phyloP scores from a whole-genome alignment of 805 yeast species.

The Allodekkera sacchari region DNA sequence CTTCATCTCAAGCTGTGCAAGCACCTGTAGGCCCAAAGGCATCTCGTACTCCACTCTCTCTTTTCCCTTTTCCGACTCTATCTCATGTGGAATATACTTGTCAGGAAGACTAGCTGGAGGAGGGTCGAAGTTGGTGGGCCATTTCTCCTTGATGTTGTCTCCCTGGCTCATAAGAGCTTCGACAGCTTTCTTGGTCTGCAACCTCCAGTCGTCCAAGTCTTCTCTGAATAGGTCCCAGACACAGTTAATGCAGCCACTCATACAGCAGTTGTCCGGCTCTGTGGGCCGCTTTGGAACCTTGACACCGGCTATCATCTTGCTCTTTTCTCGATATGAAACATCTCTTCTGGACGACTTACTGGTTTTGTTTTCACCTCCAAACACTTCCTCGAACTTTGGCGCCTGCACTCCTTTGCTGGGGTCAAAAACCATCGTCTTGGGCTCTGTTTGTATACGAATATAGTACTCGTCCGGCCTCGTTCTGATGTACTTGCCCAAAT shows the following conservation, averaged over 20 bases:
- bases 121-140: constrained; percentile 64
- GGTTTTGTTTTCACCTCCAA: constrained; percentile 23
- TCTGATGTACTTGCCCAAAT: constrained; percentile 2
- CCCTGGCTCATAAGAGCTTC: constrained; percentile 27
- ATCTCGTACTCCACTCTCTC: constrained; percentile 44
- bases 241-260: constrained; percentile 95
- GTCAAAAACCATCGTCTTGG: constrained; percentile 18
- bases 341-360: constrained; percentile 28
- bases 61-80: constrained; percentile 16
- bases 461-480: not conserved
- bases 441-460: not conserved
- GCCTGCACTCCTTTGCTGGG: constrained; percentile 13
- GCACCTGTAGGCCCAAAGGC: constrained; percentile 70
- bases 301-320: constrained; percentile 49
- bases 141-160: constrained; percentile 37
- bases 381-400: constrained; percentile 18
- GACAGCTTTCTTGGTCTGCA: constrained; percentile 50
- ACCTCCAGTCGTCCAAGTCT: constrained; percentile 78
- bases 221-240: constrained; percentile 94
- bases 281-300: constrained; percentile 74
- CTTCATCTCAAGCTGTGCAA: constrained; percentile 78
- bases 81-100: constrained; percentile 35
- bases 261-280: constrained; percentile 95
- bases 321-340: constrained; percentile 25
- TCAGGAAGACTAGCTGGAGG: constrained; percentile 34